A percentile compares a stretch with the other conserved stretches of the same genome.
Evolutionary conservation across 2,329 filamentous ascomycete species (phyloP).

Genomic region (Raffaelea ambrosiae): DNA sequence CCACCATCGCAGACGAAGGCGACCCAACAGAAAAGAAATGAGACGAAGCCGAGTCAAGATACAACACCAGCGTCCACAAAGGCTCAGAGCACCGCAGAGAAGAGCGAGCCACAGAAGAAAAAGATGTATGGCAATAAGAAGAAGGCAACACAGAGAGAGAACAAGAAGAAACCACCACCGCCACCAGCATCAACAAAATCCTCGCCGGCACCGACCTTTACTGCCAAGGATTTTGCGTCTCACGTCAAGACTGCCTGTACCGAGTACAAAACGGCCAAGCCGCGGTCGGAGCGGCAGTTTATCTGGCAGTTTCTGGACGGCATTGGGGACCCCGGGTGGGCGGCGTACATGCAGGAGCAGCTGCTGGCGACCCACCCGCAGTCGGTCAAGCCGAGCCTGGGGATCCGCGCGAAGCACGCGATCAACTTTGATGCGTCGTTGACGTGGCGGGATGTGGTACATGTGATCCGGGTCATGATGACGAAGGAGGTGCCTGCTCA

Average conservation of each 20-base stretch:
- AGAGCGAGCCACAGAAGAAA: too few species aligned
- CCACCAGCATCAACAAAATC: neutral
- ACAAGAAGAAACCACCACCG: neutral
- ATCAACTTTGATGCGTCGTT: slow-evolving; percentile 11
- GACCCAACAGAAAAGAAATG: neutral
- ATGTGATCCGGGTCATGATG: slow-evolving; percentile 6
- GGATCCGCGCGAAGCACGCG: slow-evolving; percentile 9
- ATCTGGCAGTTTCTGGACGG: slow-evolving; percentile 13
- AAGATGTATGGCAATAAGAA: too few species aligned
- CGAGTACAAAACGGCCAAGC: slow-evolving; percentile 3
- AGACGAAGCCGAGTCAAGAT: neutral
- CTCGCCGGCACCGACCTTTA: neutral
- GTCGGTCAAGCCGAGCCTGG: slow-evolving; percentile 8
- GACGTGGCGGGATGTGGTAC: slow-evolving; percentile 9
- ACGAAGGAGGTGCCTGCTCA: neutral
- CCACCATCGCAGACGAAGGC: neutral
- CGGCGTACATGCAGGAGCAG: slow-evolving; percentile 8
- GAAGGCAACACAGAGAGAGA: too few species aligned
- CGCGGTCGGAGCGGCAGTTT: slow-evolving; percentile 12
- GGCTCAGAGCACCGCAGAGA: too few species aligned
- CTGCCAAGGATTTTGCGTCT: slow-evolving; percentile 3
- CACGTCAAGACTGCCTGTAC: slow-evolving; percentile 4
- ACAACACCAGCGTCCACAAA: neutral
- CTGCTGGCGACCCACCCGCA: slow-evolving; percentile 8
- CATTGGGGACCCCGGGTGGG: slow-evolving; percentile 11